These are phyloP conservation scores for Dalechampia spathulata DNA, from an alignment of 441 rosid genomes.

Conservation along the genomic window DNA sequence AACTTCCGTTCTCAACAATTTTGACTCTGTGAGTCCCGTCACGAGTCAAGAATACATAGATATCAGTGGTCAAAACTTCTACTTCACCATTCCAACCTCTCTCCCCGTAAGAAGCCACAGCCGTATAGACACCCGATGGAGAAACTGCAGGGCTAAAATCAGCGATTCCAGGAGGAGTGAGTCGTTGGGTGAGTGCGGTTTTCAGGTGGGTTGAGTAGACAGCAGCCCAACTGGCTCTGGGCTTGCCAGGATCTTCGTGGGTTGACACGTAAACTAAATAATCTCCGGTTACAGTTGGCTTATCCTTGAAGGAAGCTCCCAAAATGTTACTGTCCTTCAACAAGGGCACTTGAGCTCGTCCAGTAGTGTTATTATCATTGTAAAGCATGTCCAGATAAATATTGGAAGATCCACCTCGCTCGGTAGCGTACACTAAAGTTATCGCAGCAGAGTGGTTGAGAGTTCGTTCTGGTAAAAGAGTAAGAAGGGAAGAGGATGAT, in stretches of 20 bases:
- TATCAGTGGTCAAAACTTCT: slow-evolving; percentile 63
- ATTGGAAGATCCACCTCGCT: slow-evolving; percentile 51
- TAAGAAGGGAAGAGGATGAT: slow-evolving; percentile 27
- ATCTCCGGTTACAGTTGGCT: slow-evolving; percentile 56
- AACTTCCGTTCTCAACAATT: slow-evolving; percentile 76
- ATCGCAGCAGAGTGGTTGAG: slow-evolving; percentile 9
- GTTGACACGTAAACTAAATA: slow-evolving; percentile 66
- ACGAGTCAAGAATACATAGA: slow-evolving; percentile 59
- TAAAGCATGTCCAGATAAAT: slow-evolving; percentile 53
- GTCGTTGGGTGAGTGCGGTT: slow-evolving; percentile 57
- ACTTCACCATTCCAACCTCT: slow-evolving; percentile 76
- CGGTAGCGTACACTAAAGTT: slow-evolving; percentile 54
- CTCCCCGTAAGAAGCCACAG: slow-evolving; percentile 72
- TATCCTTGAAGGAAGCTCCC: slow-evolving; percentile 65
- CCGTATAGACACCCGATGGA: slow-evolving; percentile 68
- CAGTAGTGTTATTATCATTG: slow-evolving; percentile 18
- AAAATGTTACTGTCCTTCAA: slow-evolving; percentile 24
- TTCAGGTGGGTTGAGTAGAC: slow-evolving; percentile 62
- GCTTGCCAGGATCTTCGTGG: slow-evolving; percentile 57
- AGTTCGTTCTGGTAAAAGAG: slow-evolving; percentile 29
- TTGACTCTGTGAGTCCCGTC: slow-evolving; percentile 68
- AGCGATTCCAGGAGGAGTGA: slow-evolving; percentile 59
- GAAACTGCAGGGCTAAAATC: slow-evolving; percentile 85
- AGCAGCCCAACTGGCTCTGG: slow-evolving; percentile 74
- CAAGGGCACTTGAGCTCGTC: slow-evolving; percentile 49